Base-by-base conservation (phyloP, 345 rosid genomes). In the Toxicodendron radicans region DNA sequence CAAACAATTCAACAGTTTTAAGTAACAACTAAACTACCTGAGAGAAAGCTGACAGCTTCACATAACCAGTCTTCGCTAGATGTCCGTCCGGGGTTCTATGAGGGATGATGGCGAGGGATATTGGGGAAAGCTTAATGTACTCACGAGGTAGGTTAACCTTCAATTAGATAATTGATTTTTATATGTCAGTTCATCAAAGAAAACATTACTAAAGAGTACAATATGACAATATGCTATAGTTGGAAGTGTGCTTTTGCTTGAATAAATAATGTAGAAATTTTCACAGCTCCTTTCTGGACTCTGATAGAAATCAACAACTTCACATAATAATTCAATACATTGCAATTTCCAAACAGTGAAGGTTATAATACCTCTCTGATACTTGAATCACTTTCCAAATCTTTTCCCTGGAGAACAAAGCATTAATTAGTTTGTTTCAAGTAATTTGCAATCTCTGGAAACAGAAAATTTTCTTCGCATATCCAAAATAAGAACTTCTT, bases 111-210 rank as follows among this genome's bases (percentile, higher is more conserved):
- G 96, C 80, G 77, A 93, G 89, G 30, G 94, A 89, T 80, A 94
- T 83, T 0, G 94, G 92, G 62, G 97, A 94, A 54, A 94, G 81
- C 81, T 79, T 91, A 73, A 92, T 90, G 84, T 87, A 79, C 73
- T 88, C 97, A 33, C 98, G 93, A 18, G 90, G 87, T 70, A 92
- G 69, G 68, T 85, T 84, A 76, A 94, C 90, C 98, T 93, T 79
- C 78, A 83, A 49, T 82, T 48, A 79, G 56, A 78, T 21, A 24
- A 70, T 35, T 53, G 6, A 64, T 45, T 51, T 20, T 65, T 64
- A 30, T 45, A 75, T 41, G 60, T 64, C 58, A 74, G 56, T 32
- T 38, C 17, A 60, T 56, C 24, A 24, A 60, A 72, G 11, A 49
- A 18, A 35, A 38, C 23, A 58, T 70, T 10, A 24, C 7, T 27